Base-by-base conservation (phyloP, 768 basidiomycete species). In the Serpula lacrymans region DNA sequence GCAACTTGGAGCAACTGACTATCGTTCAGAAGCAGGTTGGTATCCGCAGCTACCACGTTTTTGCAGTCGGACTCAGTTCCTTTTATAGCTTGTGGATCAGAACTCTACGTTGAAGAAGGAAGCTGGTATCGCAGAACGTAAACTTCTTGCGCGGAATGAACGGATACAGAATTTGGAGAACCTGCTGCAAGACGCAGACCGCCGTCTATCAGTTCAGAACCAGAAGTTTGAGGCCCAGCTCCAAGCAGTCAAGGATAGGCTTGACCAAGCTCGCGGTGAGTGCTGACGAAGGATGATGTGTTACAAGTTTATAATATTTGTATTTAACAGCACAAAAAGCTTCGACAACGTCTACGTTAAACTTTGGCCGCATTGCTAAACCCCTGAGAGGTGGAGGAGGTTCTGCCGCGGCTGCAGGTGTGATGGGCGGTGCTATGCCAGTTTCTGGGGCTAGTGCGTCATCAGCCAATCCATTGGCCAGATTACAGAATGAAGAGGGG, bases 81-180 rank as follows among this genome's bases (percentile, higher is more conserved):
- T 42, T 45, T 50, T 37, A 25, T 43, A 98, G 93, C 86, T 99
- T 48, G 95, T 98, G 39, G 95, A 99, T 64, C 96, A 99, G 68
- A 98, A 98, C 67, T 88, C 92, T 10, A 79, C 86, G 10, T 70
- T 99, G 51, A 98, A 98, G 78, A 97, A 95, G 68, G 96, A 98
- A 65, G 88, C 92, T 23, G 92, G 90, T 16, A 88, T 95, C 50
- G 91, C 95, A 40, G 96, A 99, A 64, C 86, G 94, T 54, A 97
- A 97, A 67, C 69, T 99, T 20, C 76, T 96, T 52, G 92, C 94
- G 26, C 83, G 96, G 42, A 97, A 97, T 57, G 96, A 98, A 63
- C 85, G 96, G 52, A 98, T 99, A 68, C 88, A 93, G 69, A 95
- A 92, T 64, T 75, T 99, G 47, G 96, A 99, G 64, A 81, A 85